Conservation (phyloP, 2,329 filamentous ascomycete species). For the Fulvia fulva region DNA sequence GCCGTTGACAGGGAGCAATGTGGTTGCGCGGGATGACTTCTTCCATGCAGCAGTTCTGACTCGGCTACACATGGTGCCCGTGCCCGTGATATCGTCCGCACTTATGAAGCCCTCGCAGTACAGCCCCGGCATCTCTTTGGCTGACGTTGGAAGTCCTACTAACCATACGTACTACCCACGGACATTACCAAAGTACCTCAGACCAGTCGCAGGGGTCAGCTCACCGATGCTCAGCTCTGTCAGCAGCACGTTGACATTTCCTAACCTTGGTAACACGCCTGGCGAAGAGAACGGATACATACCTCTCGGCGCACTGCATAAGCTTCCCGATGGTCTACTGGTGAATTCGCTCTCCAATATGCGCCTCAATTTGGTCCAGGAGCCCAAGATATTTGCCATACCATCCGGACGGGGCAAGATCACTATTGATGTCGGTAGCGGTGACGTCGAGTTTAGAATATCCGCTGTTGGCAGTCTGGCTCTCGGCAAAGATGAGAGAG, state of each 20-base stretch:
- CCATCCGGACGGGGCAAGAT: slow-evolving; percentile 28
- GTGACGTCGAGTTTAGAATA: slow-evolving; percentile 59
- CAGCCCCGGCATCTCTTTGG: slow-evolving; percentile 50
- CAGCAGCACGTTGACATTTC: slow-evolving; percentile 68
- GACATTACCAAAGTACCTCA: slow-evolving; percentile 74
- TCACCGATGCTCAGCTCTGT: slow-evolving; percentile 65
- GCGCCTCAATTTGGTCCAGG: slow-evolving; percentile 63
- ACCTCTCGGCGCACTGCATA: slow-evolving; percentile 47
- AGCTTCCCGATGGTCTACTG: slow-evolving; percentile 56
- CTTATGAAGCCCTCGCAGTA: slow-evolving; percentile 48
- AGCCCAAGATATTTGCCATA: slow-evolving; percentile 44
- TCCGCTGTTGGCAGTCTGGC: slow-evolving; percentile 76
- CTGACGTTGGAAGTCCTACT: slow-evolving; percentile 56
- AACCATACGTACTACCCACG: slow-evolving; percentile 90
- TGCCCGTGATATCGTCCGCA: slow-evolving; percentile 37
- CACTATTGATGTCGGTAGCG: slow-evolving; percentile 37
- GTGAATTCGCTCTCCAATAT: slow-evolving; percentile 59
- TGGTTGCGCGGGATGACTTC: slow-evolving; percentile 72
- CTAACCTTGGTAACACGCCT: slow-evolving; percentile 39
- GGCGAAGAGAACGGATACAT: slow-evolving; percentile 18
- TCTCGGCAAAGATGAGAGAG: slow-evolving; percentile 80
- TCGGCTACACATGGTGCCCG: slow-evolving; percentile 70
- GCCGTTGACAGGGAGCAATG: slow-evolving; percentile 71
- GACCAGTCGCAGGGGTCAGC: slow-evolving; percentile 75
- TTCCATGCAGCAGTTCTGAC: slow-evolving; percentile 87